These are phyloP conservation scores for Colletotrichum tofieldiae DNA, from an alignment of 2,329 filamentous ascomycete genomes.

Conservation along the genomic window DNA sequence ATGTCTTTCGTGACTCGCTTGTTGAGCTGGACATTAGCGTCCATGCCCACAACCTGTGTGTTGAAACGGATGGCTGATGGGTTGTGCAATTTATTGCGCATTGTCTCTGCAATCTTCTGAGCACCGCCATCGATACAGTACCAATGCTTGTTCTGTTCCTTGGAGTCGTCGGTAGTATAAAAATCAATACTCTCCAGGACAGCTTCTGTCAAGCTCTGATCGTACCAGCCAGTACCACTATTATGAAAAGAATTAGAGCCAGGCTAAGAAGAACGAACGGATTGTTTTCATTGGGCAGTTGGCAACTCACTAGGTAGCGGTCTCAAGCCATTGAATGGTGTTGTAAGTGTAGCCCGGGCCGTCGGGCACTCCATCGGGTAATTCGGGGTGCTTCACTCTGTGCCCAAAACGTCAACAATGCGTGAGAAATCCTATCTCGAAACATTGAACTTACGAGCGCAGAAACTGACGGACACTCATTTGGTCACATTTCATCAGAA, in stretches of 20 bases:
- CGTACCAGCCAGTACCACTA: conserved; percentile 1
- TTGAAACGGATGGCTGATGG: not conserved
- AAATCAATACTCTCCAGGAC: not conserved
- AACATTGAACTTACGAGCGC: not conserved
- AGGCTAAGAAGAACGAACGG: not conserved
- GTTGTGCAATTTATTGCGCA: not conserved
- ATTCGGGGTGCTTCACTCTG: not conserved
- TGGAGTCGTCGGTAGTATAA: not conserved
- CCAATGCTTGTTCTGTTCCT: not conserved
- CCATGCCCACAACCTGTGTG: not conserved
- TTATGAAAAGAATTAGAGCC: not conserved
- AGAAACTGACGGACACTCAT: not conserved
- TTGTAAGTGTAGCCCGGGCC: not conserved
- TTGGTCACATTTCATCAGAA: not conserved
- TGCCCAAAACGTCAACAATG: too few relatives aligned
- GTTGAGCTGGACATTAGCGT: not conserved
- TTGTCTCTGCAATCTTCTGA: not conserved
- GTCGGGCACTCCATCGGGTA: not conserved
- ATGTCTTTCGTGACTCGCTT: not conserved
- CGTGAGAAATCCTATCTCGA: too few relatives aligned
- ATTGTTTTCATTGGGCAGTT: too few relatives aligned
- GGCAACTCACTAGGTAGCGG: not conserved
- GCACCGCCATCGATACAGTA: not conserved
- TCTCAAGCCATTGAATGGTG: conserved; percentile 1
- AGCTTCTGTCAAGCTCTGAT: not conserved